Conservation (phyloP, 192 early-diverging fungal species). For the Gorgonomyces haynaldii region DNA sequence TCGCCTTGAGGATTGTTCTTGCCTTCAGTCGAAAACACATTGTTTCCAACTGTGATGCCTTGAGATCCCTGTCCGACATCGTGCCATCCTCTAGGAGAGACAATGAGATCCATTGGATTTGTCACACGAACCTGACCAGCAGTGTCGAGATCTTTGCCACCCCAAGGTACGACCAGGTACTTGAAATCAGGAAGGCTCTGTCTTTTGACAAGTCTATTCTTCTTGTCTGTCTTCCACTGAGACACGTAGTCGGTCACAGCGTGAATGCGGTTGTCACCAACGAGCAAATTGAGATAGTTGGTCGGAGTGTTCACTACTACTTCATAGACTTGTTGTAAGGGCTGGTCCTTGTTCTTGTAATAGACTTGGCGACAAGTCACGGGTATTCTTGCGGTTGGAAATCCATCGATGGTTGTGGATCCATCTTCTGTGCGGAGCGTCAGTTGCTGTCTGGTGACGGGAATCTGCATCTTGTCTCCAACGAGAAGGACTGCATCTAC, state of each 20-base stretch:
- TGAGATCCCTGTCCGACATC: no score
- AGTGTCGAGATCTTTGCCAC: no score
- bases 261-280: neutral
- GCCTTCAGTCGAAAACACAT: slow-evolving; percentile 29
- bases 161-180: no score
- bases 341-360: neutral
- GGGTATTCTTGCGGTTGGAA: neutral
- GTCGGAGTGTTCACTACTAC: neutral
- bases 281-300: slow-evolving; percentile 1
- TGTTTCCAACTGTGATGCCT: slow-evolving; percentile 34
- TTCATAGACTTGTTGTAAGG: neutral
- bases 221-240: no score
- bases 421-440: neutral
- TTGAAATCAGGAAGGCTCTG: neutral
- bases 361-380: neutral
- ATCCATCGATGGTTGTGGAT: neutral
- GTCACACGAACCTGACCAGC: no score
- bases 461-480: neutral
- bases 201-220: neutral
- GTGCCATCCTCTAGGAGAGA: no score
- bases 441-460: neutral
- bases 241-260: slow-evolving; percentile 5
- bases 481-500: neutral
- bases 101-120: no score
- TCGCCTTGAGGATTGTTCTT: neutral